Conservation (phyloP, 805 yeast genomes). For the Pichia kluyveri region DNA sequence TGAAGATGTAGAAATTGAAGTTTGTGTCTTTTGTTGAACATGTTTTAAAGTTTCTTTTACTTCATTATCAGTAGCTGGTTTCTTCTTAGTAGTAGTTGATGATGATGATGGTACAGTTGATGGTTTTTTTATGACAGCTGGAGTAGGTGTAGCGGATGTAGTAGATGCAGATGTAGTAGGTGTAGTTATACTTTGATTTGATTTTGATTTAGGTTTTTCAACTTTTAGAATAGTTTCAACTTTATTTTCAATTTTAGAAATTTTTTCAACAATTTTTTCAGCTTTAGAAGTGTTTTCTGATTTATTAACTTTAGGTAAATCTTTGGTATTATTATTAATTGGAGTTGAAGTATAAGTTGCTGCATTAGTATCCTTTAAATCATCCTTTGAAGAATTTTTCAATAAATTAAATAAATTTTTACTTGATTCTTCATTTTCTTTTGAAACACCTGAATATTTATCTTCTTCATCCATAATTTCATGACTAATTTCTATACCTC, state of each 20-base stretch:
- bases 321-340: constrained; percentile 4
- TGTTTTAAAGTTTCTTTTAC: no score
- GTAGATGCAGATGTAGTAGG: no score
- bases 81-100: not conserved
- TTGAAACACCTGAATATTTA: constrained; percentile 85
- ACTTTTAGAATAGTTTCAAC: constrained; percentile 24
- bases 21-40: not conserved
- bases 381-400: constrained; percentile 1
- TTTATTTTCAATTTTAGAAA: constrained; percentile 34
- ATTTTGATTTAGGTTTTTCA: constrained; percentile 6
- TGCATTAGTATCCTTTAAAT: not conserved
- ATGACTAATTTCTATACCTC: constrained; percentile 72
- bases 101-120: not conserved
- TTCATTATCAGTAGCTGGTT: not conserved
- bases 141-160: not conserved
- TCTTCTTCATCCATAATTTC: constrained; percentile 93
- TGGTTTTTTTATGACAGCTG: no score
- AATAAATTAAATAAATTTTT: constrained; percentile 21
- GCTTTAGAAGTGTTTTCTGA: constrained; percentile 1
- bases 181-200: not conserved
- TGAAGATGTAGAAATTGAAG: not conserved
- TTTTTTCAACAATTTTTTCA: not conserved
- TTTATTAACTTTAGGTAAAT: not conserved
- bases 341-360: not conserved
- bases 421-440: constrained; percentile 31